A percentile compares a stretch with the other conserved stretches of the same genome.
Evolutionary conservation across 108 stramenopile genomes (phyloP).

Genomic region (Pseudonitzschia delicatissima): DNA sequence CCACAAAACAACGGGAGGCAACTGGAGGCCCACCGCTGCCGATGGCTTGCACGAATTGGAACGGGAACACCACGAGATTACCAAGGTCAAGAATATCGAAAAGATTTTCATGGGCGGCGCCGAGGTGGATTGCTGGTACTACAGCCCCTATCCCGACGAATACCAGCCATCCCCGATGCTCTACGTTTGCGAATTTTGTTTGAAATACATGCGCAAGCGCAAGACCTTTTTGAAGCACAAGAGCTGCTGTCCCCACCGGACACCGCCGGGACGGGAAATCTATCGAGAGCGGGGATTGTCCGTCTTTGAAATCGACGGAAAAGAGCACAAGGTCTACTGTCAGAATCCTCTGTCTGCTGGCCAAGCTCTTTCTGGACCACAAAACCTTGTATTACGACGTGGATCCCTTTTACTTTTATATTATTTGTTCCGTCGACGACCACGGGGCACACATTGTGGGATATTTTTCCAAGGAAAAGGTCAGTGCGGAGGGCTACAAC

Average conservation of each 20-base stretch:
- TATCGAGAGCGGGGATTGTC: conserved; percentile 75
- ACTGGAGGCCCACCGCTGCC: conserved; percentile 60
- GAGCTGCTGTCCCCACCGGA: conserved; percentile 46
- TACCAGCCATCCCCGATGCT: conserved; percentile 73
- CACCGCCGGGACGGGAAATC: conserved; percentile 97
- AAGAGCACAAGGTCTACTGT: conserved; percentile 89
- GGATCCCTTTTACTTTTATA: conserved; percentile 98
- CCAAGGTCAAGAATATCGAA: conserved; percentile 98
- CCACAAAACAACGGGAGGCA: conserved; percentile 31
- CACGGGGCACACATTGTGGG: conserved; percentile 84
- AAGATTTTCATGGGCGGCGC: conserved; percentile 89
- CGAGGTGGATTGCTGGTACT: conserved; percentile 98
- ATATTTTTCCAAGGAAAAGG: conserved; percentile 97
- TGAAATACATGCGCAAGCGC: conserved; percentile 89
- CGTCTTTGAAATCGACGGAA: conserved; percentile 81
- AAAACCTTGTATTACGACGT: conserved; percentile 99
- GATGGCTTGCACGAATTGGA: conserved; percentile 79
- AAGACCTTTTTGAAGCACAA: conserved; percentile 77
- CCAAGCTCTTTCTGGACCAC: conserved; percentile 99
- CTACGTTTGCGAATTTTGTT: conserved; percentile 96
- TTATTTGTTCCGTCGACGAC: conserved; percentile 87
- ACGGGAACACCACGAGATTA: conserved; percentile 98
- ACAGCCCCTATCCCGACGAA: conserved; percentile 93
- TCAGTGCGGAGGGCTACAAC: conserved; percentile 93
- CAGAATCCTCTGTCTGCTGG: conserved; percentile 98